phyloP scores from a whole-genome alignment of 768 basidiomycete species.

The Termitomyces sp. region DNA sequence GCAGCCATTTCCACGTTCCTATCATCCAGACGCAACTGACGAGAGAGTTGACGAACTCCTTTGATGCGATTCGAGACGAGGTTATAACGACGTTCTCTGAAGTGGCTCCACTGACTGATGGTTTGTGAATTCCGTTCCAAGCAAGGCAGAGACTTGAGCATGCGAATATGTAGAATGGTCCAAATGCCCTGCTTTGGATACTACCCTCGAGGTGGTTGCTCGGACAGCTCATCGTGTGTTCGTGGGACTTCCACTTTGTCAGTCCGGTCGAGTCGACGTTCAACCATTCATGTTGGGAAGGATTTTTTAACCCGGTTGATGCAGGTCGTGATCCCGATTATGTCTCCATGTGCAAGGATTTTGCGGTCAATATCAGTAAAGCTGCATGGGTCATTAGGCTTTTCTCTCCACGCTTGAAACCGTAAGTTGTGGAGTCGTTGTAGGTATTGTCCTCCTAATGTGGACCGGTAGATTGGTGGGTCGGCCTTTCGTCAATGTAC shows the following conservation, averaged over 20 bases:
- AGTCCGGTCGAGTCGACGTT: not conserved
- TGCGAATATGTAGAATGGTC: not conserved
- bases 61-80: conserved; percentile 9
- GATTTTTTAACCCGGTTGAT: not conserved
- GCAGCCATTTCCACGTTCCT: conserved; percentile 16
- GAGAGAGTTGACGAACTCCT: conserved; percentile 5
- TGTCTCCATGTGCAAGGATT: conserved; percentile 13
- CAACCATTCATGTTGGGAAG: no score
- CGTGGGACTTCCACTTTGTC: conserved; percentile 24
- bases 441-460: not conserved
- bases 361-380: conserved; percentile 12
- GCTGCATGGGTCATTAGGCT: conserved; percentile 18
- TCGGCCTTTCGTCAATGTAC: conserved; percentile 3
- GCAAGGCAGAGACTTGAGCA: not conserved
- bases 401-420: conserved; percentile 21
- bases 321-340: conserved; percentile 20
- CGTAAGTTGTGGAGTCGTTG: conserved; percentile 13
- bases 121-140: not conserved
- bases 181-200: conserved; percentile 6
- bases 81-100: conserved; percentile 3
- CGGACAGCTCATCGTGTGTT: conserved; percentile 20
- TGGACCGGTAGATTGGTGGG: not conserved
- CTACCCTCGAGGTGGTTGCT: conserved; percentile 18
- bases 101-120: not conserved
- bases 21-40: conserved; percentile 15